Base-by-base conservation (phyloP, 1,284 basidiomycete species). In the Fomitiporia mediterranea region DNA sequence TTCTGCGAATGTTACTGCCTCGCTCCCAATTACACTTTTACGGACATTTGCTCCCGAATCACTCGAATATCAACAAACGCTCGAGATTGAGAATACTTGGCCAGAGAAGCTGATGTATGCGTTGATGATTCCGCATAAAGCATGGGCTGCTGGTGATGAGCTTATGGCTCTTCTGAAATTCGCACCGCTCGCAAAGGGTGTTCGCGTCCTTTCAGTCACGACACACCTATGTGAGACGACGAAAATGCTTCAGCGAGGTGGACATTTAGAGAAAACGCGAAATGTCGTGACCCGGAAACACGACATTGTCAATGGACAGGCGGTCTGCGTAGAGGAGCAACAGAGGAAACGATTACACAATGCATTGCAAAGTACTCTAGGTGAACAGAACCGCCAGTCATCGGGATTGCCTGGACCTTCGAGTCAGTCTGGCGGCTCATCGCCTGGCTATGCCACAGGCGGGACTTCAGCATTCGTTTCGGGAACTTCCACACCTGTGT, bases 81-180 rank as follows among this genome's bases (percentile, higher is more conserved):
- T 96, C 58, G 94, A 98, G 70, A 87, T 90, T 60, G 93, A 96
- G 70, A 96, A 95, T 70, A 94, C 92, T 11, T 98, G 94, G 94
- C 94, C 94, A 0, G 89, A 89, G 38, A 98, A 96, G 73, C 74
- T 95, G 69, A 94, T 94, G 89, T 94, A 94, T 71, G 85, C 86
- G 5, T 82, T 95, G 65, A 82, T 88, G 75, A 71, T 93, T 43
- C 90, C 90, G 0, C 89, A 91, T 75, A 93, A 91, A 68, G 94
- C 94, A 0, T 97, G 90, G 82, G 91, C 92, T 0, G 89, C 87
- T 0, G 93, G 94, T 4, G 93, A 96, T 70, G 80, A 78, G 13
- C 74, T 96, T 55, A 87, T 86, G 0, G 86, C 91, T 0, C 75
- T 89, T 19, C 79, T 93, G 71, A 96, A 95, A 69, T 91, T 96